Percentiles rank a stretch among this genome's conserved stretches.
Evolutionary conservation across 352 stramenopile genomes (phyloP).

Genomic region (Globisporangium iwayamae): DNA sequence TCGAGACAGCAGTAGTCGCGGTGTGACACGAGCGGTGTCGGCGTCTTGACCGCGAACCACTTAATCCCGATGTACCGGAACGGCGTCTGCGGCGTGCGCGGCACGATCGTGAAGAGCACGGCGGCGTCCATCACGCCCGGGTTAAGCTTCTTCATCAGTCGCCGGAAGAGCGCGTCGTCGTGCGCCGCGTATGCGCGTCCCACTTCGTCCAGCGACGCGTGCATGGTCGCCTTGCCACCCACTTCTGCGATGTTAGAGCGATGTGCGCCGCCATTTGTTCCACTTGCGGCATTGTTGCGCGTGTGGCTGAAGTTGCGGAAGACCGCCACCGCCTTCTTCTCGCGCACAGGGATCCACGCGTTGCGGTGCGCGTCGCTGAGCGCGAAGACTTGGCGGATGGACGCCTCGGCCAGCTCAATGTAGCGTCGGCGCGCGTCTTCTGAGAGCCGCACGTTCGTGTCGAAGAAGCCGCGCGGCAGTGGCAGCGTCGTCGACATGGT

Average conservation of each 20-base stretch:
- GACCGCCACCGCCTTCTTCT: constrained; percentile 80
- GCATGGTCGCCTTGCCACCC: constrained; percentile 60
- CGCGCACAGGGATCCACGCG: constrained; percentile 79
- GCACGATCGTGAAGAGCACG: constrained; percentile 78
- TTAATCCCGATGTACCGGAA: constrained; percentile 87
- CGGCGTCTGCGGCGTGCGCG: constrained; percentile 58
- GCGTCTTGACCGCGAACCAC: constrained; percentile 84
- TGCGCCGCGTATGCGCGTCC: constrained; percentile 73
- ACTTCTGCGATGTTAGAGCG: constrained; percentile 82
- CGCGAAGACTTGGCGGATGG: constrained; percentile 80
- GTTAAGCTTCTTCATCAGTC: constrained; percentile 84
- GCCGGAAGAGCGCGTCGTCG: constrained; percentile 71
- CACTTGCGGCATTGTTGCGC: constrained; percentile 14
- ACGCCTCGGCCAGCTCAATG: constrained; percentile 77
- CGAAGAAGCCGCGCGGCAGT: constrained; percentile 75
- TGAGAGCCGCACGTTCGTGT: constrained; percentile 55
- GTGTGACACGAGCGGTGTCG: constrained; percentile 75
- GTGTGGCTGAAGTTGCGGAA: constrained; percentile 75
- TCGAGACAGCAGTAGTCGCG: constrained; percentile 86
- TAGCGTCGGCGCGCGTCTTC: constrained; percentile 74
- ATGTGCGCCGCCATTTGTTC: constrained; percentile 30
- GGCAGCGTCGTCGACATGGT: constrained; percentile 59
- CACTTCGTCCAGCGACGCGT: constrained; percentile 71
- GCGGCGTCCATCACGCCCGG: constrained; percentile 64
- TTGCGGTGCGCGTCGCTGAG: constrained; percentile 79